Conservation (phyloP, 176 grass and related monocot species). For the Zea luxurians region DNA sequence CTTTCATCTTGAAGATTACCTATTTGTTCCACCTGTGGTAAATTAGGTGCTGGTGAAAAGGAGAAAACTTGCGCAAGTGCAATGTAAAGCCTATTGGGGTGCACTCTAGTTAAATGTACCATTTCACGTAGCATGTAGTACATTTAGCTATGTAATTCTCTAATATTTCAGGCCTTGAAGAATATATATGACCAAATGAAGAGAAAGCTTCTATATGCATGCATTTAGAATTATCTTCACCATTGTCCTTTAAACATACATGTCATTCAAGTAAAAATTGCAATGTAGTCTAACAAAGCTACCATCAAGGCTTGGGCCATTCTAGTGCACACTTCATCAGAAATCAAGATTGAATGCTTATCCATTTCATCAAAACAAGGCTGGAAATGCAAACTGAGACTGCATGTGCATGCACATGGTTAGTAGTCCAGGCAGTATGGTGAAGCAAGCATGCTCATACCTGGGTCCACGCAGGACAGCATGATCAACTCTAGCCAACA, state of each 20-base stretch:
- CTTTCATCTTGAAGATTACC: background rate
- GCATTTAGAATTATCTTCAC: background rate
- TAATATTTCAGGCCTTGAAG: background rate
- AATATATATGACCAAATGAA: background rate
- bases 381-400: conserved; percentile 15
- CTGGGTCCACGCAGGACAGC: background rate
- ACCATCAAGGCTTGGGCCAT: background rate
- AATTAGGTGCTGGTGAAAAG: background rate
- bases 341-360: conserved; percentile 21
- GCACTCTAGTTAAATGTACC: background rate
- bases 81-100: conserved; percentile 2
- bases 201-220: background rate
- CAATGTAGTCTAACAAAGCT: background rate
- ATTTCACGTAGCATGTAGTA: background rate
- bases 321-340: conserved; percentile 12
- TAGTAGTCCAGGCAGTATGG: conserved; percentile 1
- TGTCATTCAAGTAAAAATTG: background rate
- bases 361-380: background rate
- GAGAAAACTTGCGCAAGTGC: background rate
- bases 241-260: background rate
- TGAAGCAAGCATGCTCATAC: conserved; percentile 16
- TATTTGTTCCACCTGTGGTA: background rate
- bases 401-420: conserved; percentile 41
- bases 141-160: background rate
- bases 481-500: background rate